These are phyloP conservation scores for Centaurea solstitialis DNA, from an alignment of 129 eudicot species.

Conservation along the genomic window DNA sequence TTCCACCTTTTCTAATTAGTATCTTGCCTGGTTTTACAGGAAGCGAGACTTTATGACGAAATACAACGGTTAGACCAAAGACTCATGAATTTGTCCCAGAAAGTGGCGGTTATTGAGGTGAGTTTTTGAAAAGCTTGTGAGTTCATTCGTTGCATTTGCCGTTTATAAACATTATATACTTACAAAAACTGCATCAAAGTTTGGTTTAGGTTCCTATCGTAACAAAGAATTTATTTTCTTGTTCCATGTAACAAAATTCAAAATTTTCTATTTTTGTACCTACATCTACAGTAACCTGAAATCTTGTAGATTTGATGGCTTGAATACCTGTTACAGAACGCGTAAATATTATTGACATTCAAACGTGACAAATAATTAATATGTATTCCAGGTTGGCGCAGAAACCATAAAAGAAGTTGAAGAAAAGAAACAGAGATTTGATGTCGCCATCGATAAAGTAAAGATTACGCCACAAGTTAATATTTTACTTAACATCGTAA, in stretches of 20 bases:
- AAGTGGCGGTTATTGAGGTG: constrained; percentile 72
- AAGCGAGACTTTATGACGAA: constrained; percentile 49
- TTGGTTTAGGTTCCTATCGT: no score
- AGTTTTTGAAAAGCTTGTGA: neutral
- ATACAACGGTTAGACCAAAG: constrained; percentile 61
- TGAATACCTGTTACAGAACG: no score
- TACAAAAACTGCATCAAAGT: no score
- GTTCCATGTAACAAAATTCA: no score
- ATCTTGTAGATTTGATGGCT: no score
- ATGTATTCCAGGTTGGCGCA: constrained; percentile 62
- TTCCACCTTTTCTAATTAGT: neutral
- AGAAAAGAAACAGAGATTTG: constrained; percentile 72
- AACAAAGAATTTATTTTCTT: neutral
- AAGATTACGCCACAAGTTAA: constrained; percentile 38
- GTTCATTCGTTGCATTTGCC: no score
- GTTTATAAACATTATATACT: no score
- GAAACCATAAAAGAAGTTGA: constrained; percentile 74
- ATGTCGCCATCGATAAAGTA: constrained; percentile 73
- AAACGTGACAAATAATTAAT: neutral
- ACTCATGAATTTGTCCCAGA: constrained; percentile 68
- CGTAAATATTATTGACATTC: no score
- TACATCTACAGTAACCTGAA: no score
- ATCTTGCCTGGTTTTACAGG: constrained; percentile 30
- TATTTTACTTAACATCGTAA: neutral
- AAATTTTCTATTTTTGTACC: no score